These are phyloP conservation scores for Phialocephala subalpina DNA, from an alignment of 2,329 filamentous ascomycete species.

Conservation along the genomic window DNA sequence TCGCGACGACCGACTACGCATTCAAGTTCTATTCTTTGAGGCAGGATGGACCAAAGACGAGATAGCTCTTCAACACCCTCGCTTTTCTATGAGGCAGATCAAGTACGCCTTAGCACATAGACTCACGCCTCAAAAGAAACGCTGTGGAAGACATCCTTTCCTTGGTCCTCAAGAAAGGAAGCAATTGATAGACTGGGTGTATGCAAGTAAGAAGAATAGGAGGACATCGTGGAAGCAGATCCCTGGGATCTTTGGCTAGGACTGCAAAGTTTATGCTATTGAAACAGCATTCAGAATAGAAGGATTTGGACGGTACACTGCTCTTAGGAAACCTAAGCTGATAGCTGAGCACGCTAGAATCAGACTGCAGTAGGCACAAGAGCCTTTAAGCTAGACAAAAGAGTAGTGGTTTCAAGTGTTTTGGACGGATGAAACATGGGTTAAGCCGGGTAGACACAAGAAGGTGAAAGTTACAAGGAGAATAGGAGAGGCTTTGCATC, in stretches of 20 bases:
- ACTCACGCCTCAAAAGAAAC: conserved; percentile 29
- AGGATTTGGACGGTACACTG: conserved; percentile 23
- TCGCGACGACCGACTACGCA: conserved; percentile 22
- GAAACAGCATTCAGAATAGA: conserved; percentile 28
- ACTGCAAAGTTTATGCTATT: conserved; percentile 29
- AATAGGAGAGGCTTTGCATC: background rate
- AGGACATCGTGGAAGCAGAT: conserved; percentile 23
- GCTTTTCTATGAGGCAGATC: conserved; percentile 8
- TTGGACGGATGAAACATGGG: conserved; percentile 26
- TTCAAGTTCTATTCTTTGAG: conserved; percentile 26
- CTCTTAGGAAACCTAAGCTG: conserved; percentile 23
- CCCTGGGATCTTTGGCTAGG: conserved; percentile 25
- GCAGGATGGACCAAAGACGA: conserved; percentile 19
- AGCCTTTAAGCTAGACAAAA: conserved; percentile 15
- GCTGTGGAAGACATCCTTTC: conserved; percentile 11
- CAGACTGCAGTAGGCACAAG: conserved; percentile 11
- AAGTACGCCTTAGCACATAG: conserved; percentile 29
- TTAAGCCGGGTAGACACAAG: conserved; percentile 22
- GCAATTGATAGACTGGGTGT: conserved; percentile 31
- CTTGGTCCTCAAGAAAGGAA: conserved; percentile 26
- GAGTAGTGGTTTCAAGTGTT: conserved; percentile 20
- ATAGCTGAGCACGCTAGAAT: background rate
- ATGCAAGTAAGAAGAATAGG: conserved; percentile 20
- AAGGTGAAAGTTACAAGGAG: conserved; percentile 16
- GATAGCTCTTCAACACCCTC: conserved; percentile 25